Evolutionary conservation across 768 basidiomycete genomes (phyloP).

Genomic region (Floccularia luteovirens): DNA sequence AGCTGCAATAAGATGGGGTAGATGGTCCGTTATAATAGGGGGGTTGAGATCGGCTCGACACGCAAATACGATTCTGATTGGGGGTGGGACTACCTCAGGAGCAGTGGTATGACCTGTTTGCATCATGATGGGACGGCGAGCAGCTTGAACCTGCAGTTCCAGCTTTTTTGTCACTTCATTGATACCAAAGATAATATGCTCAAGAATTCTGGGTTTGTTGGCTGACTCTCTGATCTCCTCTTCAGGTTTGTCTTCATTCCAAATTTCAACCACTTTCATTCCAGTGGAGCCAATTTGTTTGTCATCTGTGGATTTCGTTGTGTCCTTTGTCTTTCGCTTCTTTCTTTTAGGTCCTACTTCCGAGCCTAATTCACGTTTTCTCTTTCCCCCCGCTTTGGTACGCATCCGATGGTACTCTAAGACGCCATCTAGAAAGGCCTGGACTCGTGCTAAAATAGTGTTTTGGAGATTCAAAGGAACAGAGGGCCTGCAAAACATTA

Average conservation of each 20-base stretch:
- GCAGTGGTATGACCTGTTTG: conserved; percentile 8
- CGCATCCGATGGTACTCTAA: conserved; percentile 31
- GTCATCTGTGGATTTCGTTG: too few relatives aligned
- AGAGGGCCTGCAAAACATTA: conserved; percentile 41
- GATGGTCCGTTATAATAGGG: conserved; percentile 59
- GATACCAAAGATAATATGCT: conserved; percentile 59
- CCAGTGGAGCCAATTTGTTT: too few relatives aligned
- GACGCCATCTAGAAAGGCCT: conserved; percentile 43
- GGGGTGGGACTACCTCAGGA: conserved; percentile 9
- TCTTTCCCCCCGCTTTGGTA: conserved; percentile 24
- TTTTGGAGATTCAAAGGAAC: conserved; percentile 61
- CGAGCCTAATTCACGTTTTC: conserved; percentile 20
- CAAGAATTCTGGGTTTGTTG: background rate
- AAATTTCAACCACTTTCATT: too few relatives aligned
- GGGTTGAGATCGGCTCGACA: conserved; percentile 76
- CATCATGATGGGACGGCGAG: conserved; percentile 19
- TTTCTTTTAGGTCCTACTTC: conserved; percentile 6
- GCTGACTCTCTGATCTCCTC: conserved; percentile 2
- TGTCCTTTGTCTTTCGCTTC: background rate
- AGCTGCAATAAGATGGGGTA: conserved; percentile 71
- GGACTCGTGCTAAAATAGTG: conserved; percentile 39
- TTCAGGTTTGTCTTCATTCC: too few relatives aligned
- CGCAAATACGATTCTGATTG: conserved; percentile 47
- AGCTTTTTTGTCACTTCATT: conserved; percentile 73
- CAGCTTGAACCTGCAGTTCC: conserved; percentile 42